Evolutionary conservation across 768 basidiomycete genomes (phyloP), one percentile per base, ranked within the genome.

Genomic region (Lentinula lateritia): DNA sequence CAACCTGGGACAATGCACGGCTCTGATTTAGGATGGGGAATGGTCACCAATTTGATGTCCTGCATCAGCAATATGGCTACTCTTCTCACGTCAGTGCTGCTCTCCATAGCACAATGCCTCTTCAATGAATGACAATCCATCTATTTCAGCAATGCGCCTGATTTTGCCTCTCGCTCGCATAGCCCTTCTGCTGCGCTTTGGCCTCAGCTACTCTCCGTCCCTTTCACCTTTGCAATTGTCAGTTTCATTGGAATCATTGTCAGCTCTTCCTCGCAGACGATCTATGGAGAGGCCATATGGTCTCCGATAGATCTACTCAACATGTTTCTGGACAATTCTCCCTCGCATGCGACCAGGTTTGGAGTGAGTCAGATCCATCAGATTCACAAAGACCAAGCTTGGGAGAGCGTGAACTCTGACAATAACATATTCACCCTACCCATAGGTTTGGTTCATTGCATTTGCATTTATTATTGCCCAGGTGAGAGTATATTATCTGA

Each of bases 211-310:
- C 72, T 91, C 63, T 80, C 90, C 0, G 81, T 92, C 35, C 91
- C 92, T 0, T 62, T 93, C 58, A 82, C 84, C 1, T 92, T 91
- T 73, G 85, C 85, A 28, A 69, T 92, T 58, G 86, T 90, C 66
- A 86, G 85, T 67, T 88, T 93, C 73, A 76, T 93, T 62, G 90
- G 90, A 1, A 90, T 94, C 70, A 84, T 92, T 56, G 90, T 94
- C 64, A 86, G 86, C 60, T 92, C 90, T 1, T 88, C 89, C 18
- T 88, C 88, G 18, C 78, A 85, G 64, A 80, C 85, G 13, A 87
- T 93, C 65, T 93, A 88, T 66, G 89, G 88, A 23, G 85, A 87
- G 64, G 83, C 86, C 13, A 82, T 93, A 58, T 93, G 90, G 92
- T 85, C 85, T 2, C 89, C 90, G 2, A 81, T 93, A 66, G 86